Percentiles rank a stretch among this genome's conserved stretches.
These are phyloP conservation scores for Silene vulgaris DNA, from an alignment of 179 eudicot genomes.

Conservation along the genomic window DNA sequence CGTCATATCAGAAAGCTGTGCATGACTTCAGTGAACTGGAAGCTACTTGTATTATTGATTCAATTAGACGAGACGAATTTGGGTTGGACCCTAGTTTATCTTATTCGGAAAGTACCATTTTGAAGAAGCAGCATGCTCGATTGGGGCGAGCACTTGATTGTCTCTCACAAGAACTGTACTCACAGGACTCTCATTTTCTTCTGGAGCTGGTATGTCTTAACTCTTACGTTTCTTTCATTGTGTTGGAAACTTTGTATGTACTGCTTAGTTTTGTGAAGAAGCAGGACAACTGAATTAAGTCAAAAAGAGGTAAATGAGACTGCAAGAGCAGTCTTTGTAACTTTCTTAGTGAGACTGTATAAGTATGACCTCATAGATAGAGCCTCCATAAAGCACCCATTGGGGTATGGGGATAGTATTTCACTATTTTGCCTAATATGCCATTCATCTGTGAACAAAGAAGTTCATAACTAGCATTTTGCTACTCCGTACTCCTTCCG, in stretches of 20 bases:
- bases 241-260: no score
- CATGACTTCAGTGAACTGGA: constrained; percentile 24
- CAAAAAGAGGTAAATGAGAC: no score
- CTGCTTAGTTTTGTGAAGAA: no score
- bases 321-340: no score
- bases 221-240: constrained; percentile 2
- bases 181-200: constrained; percentile 85
- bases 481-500: no score
- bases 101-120: constrained; percentile 42
- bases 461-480: background rate
- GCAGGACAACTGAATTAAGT: no score
- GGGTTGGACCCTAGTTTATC: constrained; percentile 56
- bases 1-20: constrained; percentile 1
- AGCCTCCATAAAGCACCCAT: no score
- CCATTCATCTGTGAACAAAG: no score
- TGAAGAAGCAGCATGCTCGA: constrained; percentile 84
- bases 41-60: constrained; percentile 51
- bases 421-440: no score
- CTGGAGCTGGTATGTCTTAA: constrained; percentile 63
- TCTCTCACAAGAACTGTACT: constrained; percentile 81
- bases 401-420: no score
- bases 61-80: constrained; percentile 77
- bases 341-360: no score
- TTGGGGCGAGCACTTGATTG: constrained; percentile 85
- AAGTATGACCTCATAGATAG: no score